Evolutionary conservation across 371 early-diverging fungal genomes (phyloP), one percentile per base, ranked within the genome.

Genomic region (Circinella minor): DNA sequence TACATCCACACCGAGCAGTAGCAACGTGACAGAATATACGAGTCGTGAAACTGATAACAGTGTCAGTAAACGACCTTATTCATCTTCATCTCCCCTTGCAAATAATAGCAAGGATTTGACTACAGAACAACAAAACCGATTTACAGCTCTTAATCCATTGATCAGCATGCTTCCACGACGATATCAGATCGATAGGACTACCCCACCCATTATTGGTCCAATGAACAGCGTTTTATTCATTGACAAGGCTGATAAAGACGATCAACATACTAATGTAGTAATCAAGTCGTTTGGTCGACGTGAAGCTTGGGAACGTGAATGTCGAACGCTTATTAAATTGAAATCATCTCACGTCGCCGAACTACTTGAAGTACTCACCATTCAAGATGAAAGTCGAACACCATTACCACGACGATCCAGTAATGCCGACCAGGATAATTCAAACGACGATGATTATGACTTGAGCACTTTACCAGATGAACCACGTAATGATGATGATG

Each of bases 231-330:
- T 84, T 4, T 51, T 84, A n/a, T 84, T 75, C 73, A 81, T 72
- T 5, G 66, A 47, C 39, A 69, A 69, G 3, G 39, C 69, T 7
- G 70, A 71, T 18, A 62, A 66, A n/a, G 57, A 61, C 6, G 36
- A 66, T 8, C 60, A 43, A 4, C 17, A 18, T 8, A 14, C 4
- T 18, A 66, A 70, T 11, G 74, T 71, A 4, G 75, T 77, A 4
- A 73, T 84, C 57, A 84, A 84, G 55, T 65, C 72, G 15, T 84
- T 84, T 77, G 82, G 79, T n/a, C 66, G 84, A 57, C 72, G 84
- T 11, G 84, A 84, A 71, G 82, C 84, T 34, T 84, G 84, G 84
- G 84, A 84, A 46, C 71, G 84, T 48, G 84, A 84, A 70, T 84
- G 84, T 47, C 74, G 79, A 4, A 77, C 78, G 0, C 63, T 84